Base-by-base conservation (phyloP, 768 basidiomycete species). In the Lyophyllum atratum region DNA sequence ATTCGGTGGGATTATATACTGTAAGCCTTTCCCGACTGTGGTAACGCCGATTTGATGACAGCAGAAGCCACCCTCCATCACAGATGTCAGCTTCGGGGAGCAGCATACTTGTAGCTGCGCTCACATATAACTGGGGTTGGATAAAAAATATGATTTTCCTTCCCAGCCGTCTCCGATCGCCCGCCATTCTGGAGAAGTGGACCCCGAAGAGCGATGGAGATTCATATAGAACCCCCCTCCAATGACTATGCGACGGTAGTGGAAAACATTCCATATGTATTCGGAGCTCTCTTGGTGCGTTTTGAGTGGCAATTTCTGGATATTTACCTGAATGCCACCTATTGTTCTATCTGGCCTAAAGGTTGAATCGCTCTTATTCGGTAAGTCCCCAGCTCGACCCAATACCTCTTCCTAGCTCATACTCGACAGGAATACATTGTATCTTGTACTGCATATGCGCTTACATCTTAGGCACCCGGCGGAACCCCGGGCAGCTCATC, bases 381-480 rank as follows among this genome's bases (percentile, higher is more conserved):
- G 29, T 31, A 31, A 31, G 5, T 31, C 29, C 11, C 5, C 29
- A 31, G 6, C 29, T 31, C 11, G 29, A 31, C 11, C 29, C 11
- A 5, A 31, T 31, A 11, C 29, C 29, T 31, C 5, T 39, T 51
- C 21, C 8, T 22, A 26, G 50, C 34, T 31, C 17, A 37, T 37
- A 49, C 28, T 42, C 33, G 21, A 4, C 52, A 72, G 76, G 75
- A 25, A 68, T 75, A 49, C 76, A 76, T 58, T 59, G 67, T 15
- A 67, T 75, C 33, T 68, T 78, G 26, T 76, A 74, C 61, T 60
- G 61, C 28, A 70, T 74, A 49, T 75, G 75, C 55, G 42, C 68
- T 39, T 72, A 64, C 59, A 69, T 75, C n/a, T 70, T 77, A 26
- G 55, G 68, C 33, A 65, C 59, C 47, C 57, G 65, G 26, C 60